Percentiles rank a stretch among this genome's conserved stretches.
phyloP scores from a whole-genome alignment of 805 yeast genomes.

The Yarrowia deformans region DNA sequence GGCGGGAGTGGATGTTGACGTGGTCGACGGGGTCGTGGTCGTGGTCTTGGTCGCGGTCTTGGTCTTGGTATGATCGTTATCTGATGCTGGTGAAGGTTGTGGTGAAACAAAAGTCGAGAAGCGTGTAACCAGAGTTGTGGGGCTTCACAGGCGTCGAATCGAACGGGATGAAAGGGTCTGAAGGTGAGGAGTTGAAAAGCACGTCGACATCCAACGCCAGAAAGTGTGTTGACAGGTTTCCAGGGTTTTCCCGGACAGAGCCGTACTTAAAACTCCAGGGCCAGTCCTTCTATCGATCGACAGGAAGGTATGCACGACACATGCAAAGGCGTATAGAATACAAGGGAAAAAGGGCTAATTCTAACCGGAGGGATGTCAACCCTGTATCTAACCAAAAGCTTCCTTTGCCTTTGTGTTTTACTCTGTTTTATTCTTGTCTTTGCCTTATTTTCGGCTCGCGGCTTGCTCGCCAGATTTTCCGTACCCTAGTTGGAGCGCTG shows the following conservation, averaged over 20 bases:
- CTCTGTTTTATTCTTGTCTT: not conserved
- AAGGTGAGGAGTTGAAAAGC: not conserved
- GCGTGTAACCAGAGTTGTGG: no score
- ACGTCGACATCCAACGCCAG: not conserved
- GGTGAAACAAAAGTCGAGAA: no score
- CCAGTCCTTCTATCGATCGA: conserved; percentile 18
- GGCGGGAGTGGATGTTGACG: not conserved
- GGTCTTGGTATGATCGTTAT: no score
- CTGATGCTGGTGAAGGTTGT: not conserved
- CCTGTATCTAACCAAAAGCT: conserved; percentile 10
- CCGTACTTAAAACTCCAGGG: conserved; percentile 26
- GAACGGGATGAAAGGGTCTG: no score
- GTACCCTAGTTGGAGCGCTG: not conserved
- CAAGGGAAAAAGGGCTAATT: conserved; percentile 22
- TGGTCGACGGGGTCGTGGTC: not conserved
- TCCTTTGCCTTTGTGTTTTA: conserved; percentile 1
- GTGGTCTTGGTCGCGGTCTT: no score
- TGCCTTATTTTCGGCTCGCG: conserved; percentile 8
- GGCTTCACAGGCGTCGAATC: no score
- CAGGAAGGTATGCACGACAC: conserved; percentile 24
- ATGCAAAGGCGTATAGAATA: conserved; percentile 37
- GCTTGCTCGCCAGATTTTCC: not conserved
- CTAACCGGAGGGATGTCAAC: conserved; percentile 23
- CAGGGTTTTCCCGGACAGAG: conserved; percentile 28
- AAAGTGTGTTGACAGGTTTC: not conserved